Evolutionary conservation across 2,329 filamentous ascomycete species (phyloP), one percentile per base, ranked within the genome.

Genomic region (Juglanconis juglandina): DNA sequence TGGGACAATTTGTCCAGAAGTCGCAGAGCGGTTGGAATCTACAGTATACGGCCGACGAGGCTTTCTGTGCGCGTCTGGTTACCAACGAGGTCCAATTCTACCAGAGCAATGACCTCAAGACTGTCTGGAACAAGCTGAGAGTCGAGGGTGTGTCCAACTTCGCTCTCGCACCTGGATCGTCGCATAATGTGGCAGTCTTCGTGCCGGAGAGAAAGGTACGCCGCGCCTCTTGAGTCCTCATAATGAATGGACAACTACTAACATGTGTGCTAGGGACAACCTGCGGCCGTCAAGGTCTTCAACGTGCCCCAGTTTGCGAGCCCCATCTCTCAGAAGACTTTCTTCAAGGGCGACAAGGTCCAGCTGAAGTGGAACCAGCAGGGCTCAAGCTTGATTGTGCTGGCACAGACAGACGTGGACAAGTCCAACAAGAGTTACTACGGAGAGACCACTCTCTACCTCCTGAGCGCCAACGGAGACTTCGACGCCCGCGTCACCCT

Each of bases 361-460:
- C 92, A 97, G 77, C 81, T 99, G 72, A 97, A 97, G 80, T 99
- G 95, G 95, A 99, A 99, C 77, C 86, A 89, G 67, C 82, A 92
- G 64, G 95, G 95, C 56, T 96, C 93, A 42, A 94, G 89, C 73
- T 77, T 98, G 72, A 90, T 99, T 70, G 94, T 98, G 66, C 85
- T 99, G 70, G 94, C 95, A 59, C 93, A 98, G 80, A 99, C 95
- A 37, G 95, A 99, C 65, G 95, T 98, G 57, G 95, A 99, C 78
- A 96, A 95, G 79, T 92, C 92, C 61, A 96, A 96, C 77, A 98
- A 98, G 86, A 97, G 92, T 77, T 99, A 99, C 80, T 99, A 99
- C 69, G 95, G 95, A 72, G 95, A 99, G 80, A 98, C 95, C 9
- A 98, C 91, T 65, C 87, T 99, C 72, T 98, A 98, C 78, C 84